phyloP scores from a whole-genome alignment of 345 rosid genomes.

The Raphanus sativus region DNA sequence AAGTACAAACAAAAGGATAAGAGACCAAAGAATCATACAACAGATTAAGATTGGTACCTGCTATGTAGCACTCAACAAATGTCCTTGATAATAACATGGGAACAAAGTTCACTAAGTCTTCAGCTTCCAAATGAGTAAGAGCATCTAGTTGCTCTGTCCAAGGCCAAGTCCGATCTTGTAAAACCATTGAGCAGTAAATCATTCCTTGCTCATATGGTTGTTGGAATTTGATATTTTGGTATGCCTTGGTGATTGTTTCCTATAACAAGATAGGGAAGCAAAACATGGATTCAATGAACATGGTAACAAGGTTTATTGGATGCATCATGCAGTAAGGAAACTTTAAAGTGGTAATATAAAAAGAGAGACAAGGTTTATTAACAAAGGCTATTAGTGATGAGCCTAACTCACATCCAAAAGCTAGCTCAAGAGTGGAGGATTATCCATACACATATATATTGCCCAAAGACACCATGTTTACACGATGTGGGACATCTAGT shows the following conservation, averaged over 20 bases:
- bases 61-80: conserved; percentile 73
- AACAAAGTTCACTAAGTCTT: conserved; percentile 64
- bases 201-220: conserved; percentile 72
- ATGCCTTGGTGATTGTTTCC: conserved; percentile 68
- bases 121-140: conserved; percentile 55
- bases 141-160: conserved; percentile 73
- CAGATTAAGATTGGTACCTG: conserved; percentile 45
- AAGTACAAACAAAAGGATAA: background rate
- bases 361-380: background rate
- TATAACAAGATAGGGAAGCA: no score
- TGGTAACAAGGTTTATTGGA: background rate
- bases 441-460: no score
- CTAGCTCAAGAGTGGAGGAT: no score
- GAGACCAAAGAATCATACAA: background rate
- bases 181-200: conserved; percentile 59
- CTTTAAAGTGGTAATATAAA: background rate
- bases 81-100: conserved; percentile 71
- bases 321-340: background rate
- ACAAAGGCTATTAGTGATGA: no score
- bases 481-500: no score
- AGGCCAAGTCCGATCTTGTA: conserved; percentile 60
- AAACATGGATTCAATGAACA: no score
- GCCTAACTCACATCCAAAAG: no score
- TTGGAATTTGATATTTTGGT: conserved; percentile 66
- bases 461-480: no score